Conservation (phyloP, 2,329 filamentous ascomycete genomes). For the Pochonia chlamydosporia region DNA sequence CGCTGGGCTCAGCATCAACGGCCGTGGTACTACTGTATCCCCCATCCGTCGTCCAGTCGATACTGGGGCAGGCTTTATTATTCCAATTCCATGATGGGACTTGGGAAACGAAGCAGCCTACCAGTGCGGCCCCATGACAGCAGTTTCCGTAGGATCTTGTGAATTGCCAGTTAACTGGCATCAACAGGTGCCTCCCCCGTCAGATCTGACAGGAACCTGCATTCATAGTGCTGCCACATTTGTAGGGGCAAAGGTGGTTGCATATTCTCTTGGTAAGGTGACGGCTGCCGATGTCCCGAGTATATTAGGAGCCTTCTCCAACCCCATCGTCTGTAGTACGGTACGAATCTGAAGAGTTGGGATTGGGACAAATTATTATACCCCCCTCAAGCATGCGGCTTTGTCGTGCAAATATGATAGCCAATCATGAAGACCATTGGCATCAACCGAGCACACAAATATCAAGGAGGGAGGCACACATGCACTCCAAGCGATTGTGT, state of each 20-base stretch:
- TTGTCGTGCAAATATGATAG: background rate
- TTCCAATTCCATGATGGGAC: background rate
- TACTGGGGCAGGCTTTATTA: background rate
- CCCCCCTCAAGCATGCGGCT: background rate
- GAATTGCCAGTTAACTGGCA: background rate
- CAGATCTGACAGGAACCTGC: background rate
- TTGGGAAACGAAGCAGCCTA: background rate
- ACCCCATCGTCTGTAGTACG: background rate
- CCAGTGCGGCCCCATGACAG: too few relatives aligned
- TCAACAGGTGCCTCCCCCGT: background rate
- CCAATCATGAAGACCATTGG: background rate
- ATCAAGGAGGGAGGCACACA: background rate
- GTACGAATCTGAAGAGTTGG: too few relatives aligned
- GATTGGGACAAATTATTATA: background rate
- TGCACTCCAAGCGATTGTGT: background rate
- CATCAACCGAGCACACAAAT: background rate
- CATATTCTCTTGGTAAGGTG: background rate
- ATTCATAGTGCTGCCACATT: conserved; percentile 2
- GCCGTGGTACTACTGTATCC: background rate
- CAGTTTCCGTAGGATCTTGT: too few relatives aligned
- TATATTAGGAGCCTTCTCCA: background rate
- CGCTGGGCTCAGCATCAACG: too few relatives aligned
- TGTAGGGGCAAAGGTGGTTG: background rate
- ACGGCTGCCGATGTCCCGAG: background rate
- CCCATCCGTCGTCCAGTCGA: background rate